Percentiles rank a stretch among this genome's conserved stretches.
Evolutionary conservation across 1,139 yeast genomes (phyloP).

Genomic region (Magnusiomyces fungicola): DNA sequence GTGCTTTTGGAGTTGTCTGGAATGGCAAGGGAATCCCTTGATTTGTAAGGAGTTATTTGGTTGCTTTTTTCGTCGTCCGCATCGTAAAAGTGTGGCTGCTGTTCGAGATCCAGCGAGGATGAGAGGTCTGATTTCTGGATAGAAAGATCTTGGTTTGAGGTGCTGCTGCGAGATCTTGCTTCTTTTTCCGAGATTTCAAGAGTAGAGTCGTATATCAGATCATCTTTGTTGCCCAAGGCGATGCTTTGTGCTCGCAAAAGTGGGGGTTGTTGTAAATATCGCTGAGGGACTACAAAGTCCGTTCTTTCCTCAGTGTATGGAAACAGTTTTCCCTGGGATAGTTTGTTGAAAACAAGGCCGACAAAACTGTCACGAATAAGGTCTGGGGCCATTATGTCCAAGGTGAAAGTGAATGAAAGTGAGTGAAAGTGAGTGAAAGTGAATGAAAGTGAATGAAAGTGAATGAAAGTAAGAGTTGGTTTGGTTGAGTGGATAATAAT

Average conservation of each 20-base stretch:
- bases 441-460: no score
- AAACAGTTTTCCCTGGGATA: slow-evolving; percentile 15
- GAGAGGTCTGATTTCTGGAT: not conserved
- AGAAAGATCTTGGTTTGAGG: slow-evolving; percentile 14
- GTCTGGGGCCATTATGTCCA: slow-evolving; percentile 2
- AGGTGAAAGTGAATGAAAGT: no score
- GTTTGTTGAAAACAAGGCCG: slow-evolving; percentile 17
- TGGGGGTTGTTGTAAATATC: slow-evolving; percentile 7
- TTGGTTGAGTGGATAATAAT: no score
- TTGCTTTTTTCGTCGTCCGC: slow-evolving; percentile 7
- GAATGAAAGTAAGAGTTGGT: no score
- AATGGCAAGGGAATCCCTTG: not conserved
- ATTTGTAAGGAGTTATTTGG: not conserved
- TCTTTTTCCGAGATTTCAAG: not conserved
- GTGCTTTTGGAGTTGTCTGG: not conserved
- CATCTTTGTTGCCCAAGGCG: no score
- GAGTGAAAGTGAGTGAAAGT: no score
- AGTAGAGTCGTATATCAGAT: no score
- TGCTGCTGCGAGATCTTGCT: not conserved
- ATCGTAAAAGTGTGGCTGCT: slow-evolving; percentile 4
- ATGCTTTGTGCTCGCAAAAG: not conserved
- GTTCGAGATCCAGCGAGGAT: not conserved
- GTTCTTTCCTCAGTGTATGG: slow-evolving; percentile 17
- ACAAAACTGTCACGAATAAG: slow-evolving; percentile 13
- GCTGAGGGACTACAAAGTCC: slow-evolving; percentile 18